Evolutionary conservation across 257 asterid species (phyloP), one percentile per base, ranked within the genome.

Genomic region (Sherardia arvensis): DNA sequence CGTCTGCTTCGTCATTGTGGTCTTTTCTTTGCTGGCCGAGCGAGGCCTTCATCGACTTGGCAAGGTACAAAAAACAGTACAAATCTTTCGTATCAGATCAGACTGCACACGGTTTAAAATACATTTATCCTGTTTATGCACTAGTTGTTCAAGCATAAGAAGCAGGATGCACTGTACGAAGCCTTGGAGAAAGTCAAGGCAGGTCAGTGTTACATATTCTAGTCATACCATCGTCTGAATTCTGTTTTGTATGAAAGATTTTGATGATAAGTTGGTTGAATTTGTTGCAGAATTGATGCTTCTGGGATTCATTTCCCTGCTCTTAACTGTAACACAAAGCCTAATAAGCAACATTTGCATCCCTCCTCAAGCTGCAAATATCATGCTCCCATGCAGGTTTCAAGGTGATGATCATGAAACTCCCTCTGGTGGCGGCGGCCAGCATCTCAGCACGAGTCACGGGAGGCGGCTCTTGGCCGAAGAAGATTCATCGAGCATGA

Each of bases 291-390:
- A 92, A 72, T 67, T 92, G 81, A 89, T 92, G 98, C 91, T 91
- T 67, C 56, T 85, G 89, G 97, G 98, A 53, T 92, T 92, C 29
- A 83, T 92, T 69, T 88, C 98, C 23, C 84, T 92, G 25, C 77
- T 92, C 7, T 59, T 92, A 33, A 87, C 91, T 69, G 96, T 82
- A 32, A 76, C 78, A 28, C 97, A 92, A 85, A 77, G 84, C 1
- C 59, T 65, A 8, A 78, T 85, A 71, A 84, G 85, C 76, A 21
- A 59, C 0, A 33, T 88, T 48, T 92, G 98, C 69, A 70, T 88
- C 65, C 90, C 95, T 54, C 57, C 32, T 6, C 59, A 69, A 67
- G 69, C 82, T 54, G 76, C 87, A 62, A 73, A 65, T 53, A 45
- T 69, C 69, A 91, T 91, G 96, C 95, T 88, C 56, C 96, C 98